Evolutionary conservation across 306 rosid species (phyloP), one percentile per base, ranked within the genome.

Genomic region (Fagus sylvatica): DNA sequence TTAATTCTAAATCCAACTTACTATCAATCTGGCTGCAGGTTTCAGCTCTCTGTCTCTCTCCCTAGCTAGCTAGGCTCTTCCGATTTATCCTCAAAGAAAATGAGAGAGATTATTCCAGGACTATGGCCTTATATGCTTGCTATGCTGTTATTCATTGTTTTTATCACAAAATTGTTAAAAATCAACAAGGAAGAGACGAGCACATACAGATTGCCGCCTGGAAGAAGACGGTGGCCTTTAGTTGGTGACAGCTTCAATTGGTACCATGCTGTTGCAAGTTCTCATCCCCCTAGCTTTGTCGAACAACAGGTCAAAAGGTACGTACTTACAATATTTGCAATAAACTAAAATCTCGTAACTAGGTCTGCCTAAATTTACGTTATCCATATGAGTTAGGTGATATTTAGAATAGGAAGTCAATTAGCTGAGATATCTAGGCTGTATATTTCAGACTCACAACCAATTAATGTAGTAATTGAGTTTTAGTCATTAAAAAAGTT

Each of bases 171-270:
- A 30, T 19, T 85, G 19, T 42, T 84, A 56, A 74, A 16, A 41
- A 43, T 32, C 0, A 86, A 71, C 70, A 79, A 78, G 43, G 80
- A 37, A 74, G 75, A 69, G 41, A 76, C 55, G 66, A 69, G 60
- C 32, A 73, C 37, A 48, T 53, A 34, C 62, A 82, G 79, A 76
- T 82, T 92, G 72, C 98, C 98, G 13, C 92, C 98, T 0, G 98
- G 98, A 70, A 87, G 97, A 70, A 91, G 90, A 85, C 89, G 98
- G 0, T 94, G 97, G 97, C 97, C 97, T 43, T 53, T 94, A 69
- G 87, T 94, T 6, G 98, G 98, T 34, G 97, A 94, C 78, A 94
- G 97, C 88, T 78, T 92, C 82, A 85, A 81, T 66, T 94, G 97
- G 98, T 90, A 92, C 82, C 85, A 87, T 74, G 97, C 98, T 41